A percentile compares a stretch with the other conserved stretches of the same genome.
Evolutionary conservation across 345 rosid genomes (phyloP).

Genomic region (Eutrema yunnanense): DNA sequence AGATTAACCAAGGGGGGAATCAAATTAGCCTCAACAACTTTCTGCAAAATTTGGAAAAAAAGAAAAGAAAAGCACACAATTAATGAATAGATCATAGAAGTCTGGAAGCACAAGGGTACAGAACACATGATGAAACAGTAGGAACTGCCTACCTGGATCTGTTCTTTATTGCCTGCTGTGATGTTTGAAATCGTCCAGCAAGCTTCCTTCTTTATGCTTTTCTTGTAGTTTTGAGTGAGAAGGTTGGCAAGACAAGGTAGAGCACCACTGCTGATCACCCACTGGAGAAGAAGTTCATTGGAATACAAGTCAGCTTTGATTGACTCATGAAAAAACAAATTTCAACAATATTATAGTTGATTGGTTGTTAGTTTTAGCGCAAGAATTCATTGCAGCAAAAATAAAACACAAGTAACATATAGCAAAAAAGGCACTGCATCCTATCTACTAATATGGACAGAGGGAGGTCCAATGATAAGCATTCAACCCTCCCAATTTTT

Average conservation of each 20-base stretch:
- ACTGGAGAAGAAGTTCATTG: constrained; percentile 35
- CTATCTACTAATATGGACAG: not conserved
- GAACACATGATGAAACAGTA: not conserved
- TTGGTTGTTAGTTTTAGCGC: not conserved
- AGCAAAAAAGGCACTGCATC: not conserved
- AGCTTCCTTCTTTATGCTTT: constrained; percentile 96
- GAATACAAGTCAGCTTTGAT: not conserved
- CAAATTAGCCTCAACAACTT: constrained; percentile 60
- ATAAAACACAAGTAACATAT: not conserved
- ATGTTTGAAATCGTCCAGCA: constrained; percentile 98
- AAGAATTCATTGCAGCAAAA: not conserved
- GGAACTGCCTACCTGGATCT: constrained; percentile 58
- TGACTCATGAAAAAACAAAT: not conserved
- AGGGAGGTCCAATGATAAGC: not conserved
- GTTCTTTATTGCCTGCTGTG: constrained; percentile 88
- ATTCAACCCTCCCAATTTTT: not conserved
- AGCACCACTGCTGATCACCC: constrained; percentile 62
- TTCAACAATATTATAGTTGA: not conserved
- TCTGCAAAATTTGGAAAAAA: constrained; percentile 29
- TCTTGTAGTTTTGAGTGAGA: constrained; percentile 63
- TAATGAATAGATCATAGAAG: not conserved
- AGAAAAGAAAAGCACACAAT: not conserved
- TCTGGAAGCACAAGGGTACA: not conserved
- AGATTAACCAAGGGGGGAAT: constrained; percentile 61
- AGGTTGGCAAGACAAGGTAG: constrained; percentile 67